phyloP scores from a whole-genome alignment of 495 filamentous ascomycete species.

The Lepidopterella palustris region DNA sequence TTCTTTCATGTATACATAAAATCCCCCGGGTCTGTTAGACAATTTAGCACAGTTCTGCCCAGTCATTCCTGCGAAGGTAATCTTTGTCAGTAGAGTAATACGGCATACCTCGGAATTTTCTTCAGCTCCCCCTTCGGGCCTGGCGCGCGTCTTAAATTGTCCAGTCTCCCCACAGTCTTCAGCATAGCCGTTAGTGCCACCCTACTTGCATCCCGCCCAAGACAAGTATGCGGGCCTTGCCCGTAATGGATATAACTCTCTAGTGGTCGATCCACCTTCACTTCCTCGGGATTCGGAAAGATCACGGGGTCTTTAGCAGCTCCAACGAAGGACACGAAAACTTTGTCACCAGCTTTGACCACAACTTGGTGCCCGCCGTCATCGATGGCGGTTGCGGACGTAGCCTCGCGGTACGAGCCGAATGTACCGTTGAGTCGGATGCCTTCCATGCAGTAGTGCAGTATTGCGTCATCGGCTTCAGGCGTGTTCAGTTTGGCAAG shows the following conservation, averaged over 20 bases:
- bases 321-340: constrained; percentile 46
- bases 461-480: constrained; percentile 23
- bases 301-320: constrained; percentile 44
- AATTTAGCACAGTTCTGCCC: not conserved
- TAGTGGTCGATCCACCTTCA: constrained; percentile 61
- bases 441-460: constrained; percentile 50
- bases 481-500: constrained; percentile 38
- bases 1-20: constrained; percentile 64
- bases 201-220: constrained; percentile 56
- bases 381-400: constrained; percentile 38
- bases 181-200: constrained; percentile 44
- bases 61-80: not conserved
- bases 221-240: constrained; percentile 53
- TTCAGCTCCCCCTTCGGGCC: constrained; percentile 68
- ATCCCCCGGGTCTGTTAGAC: constrained; percentile 44
- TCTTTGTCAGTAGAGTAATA: not conserved
- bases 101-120: constrained; percentile 50
- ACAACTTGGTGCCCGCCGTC: constrained; percentile 48
- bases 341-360: constrained; percentile 47
- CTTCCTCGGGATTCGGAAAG: constrained; percentile 63
- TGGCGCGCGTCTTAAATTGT: constrained; percentile 58
- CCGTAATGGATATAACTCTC: constrained; percentile 64
- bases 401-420: constrained; percentile 47
- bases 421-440: constrained; percentile 57
- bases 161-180: constrained; percentile 36